Percentiles rank a stretch among this genome's conserved stretches.
Conservation (phyloP, 495 filamentous ascomycete genomes). For the Penicillium ochrochloron region DNA sequence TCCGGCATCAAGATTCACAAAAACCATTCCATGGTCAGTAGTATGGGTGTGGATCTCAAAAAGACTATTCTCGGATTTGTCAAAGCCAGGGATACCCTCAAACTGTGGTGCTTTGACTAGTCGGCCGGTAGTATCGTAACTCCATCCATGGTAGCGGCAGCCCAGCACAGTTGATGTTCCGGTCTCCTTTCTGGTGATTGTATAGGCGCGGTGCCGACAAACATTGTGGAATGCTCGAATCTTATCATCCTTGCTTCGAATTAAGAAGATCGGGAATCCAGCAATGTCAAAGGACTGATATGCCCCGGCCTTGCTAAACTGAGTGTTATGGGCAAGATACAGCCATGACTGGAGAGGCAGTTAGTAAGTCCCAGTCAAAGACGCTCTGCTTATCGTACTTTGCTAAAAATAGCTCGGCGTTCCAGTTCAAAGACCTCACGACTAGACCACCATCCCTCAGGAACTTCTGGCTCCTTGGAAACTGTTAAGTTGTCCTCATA, state of each 20-base stretch:
- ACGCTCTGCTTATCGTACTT: slow-evolving; percentile 26
- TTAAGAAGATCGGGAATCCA: slow-evolving; percentile 54
- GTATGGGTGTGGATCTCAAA: slow-evolving; percentile 48
- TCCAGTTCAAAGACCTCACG: slow-evolving; percentile 55
- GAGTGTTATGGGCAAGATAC: slow-evolving; percentile 49
- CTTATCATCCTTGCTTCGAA: slow-evolving; percentile 49
- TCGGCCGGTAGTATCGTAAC: slow-evolving; percentile 58
- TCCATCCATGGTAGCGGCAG: slow-evolving; percentile 69
- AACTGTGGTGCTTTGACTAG: slow-evolving; percentile 65
- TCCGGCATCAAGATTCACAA: slow-evolving; percentile 48
- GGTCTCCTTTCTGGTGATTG: slow-evolving; percentile 53
- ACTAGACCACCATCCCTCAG: slow-evolving; percentile 51
- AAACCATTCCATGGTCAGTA: slow-evolving; percentile 41
- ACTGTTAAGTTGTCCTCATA: slow-evolving; percentile 20
- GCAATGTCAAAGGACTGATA: slow-evolving; percentile 55
- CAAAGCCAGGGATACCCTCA: slow-evolving; percentile 57
- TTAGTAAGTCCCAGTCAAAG: background rate
- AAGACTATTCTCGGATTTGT: slow-evolving; percentile 55
- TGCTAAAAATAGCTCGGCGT: slow-evolving; percentile 56
- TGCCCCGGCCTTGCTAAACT: slow-evolving; percentile 53
- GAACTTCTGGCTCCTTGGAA: slow-evolving; percentile 45
- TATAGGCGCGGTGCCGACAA: slow-evolving; percentile 62
- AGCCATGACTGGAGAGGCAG: slow-evolving; percentile 48
- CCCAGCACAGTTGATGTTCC: slow-evolving; percentile 56
- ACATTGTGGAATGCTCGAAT: slow-evolving; percentile 65